A percentile compares a stretch with the other conserved stretches of the same genome.
Evolutionary conservation across 306 rosid genomes (phyloP).

Genomic region (Pueraria montana): DNA sequence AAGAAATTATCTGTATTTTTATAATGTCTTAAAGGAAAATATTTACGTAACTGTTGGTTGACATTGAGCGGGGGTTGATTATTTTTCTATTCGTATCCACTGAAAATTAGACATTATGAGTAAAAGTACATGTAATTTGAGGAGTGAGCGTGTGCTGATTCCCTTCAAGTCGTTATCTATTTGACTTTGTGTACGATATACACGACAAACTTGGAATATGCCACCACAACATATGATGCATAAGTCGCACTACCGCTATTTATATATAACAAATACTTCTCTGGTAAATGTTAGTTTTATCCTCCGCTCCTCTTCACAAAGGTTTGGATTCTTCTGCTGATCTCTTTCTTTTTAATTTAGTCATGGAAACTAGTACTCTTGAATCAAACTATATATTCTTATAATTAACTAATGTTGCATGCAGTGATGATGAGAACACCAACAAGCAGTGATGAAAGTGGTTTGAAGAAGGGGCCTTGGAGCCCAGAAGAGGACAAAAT

Average conservation of each 20-base stretch:
- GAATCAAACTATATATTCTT: not conserved
- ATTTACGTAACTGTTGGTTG: not conserved
- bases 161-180: slow-evolving; percentile 39
- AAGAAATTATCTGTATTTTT: not conserved
- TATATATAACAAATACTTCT: not conserved
- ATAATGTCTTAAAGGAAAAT: slow-evolving; percentile 9
- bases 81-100: not conserved
- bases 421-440: slow-evolving; percentile 55
- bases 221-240: slow-evolving; percentile 6
- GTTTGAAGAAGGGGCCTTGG: slow-evolving; percentile 67
- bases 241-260: not conserved
- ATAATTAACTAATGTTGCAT: not conserved
- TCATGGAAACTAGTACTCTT: slow-evolving; percentile 20
- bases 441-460: slow-evolving; percentile 47
- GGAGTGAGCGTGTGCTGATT: not conserved
- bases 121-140: not conserved
- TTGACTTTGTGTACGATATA: slow-evolving; percentile 22
- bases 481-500: slow-evolving; percentile 59
- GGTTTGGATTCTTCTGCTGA: slow-evolving; percentile 45
- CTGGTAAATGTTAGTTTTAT: slow-evolving; percentile 7
- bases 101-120: slow-evolving; percentile 16
- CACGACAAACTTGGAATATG: slow-evolving; percentile 50
- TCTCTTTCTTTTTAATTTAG: slow-evolving; percentile 3
- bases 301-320: slow-evolving; percentile 28
- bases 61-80: not conserved